Evolutionary conservation across 495 filamentous ascomycete genomes (phyloP), one percentile per base, ranked within the genome.

Genomic region (Trichoderma asperelloides): DNA sequence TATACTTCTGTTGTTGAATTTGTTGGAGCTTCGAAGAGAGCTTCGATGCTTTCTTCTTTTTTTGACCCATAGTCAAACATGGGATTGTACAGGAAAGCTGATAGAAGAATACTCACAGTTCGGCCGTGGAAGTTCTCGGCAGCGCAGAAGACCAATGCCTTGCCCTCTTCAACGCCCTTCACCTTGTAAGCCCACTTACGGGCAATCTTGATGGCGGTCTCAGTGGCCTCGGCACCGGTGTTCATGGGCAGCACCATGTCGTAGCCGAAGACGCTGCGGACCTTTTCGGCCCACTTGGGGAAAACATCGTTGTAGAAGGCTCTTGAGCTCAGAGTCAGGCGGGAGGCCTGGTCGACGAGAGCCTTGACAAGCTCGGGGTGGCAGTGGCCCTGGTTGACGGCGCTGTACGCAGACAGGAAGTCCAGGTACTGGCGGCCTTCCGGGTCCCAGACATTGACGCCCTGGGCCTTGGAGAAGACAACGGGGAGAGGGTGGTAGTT

Each of bases 171-270:
- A 47, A 98, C 95, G 12, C 88, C 87, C 84, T 98, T 98, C 71
- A 91, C 86, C 77, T 97, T 97, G 81, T 99, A 99, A 6, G 93
- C 95, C 95, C 95, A 99, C 78, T 99, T 99, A 65, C 95, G 85
- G 68, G 96, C 94, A 78, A 99, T 88, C 84, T 99, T 99, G 75
- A 99, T 88, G 28, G 87, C 93, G 1, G 96, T 98, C 85, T 99
- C 95, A 60, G 98, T 95, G n/a, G 95, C 95, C 80, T 99, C 95
- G 37, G 93, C 95, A 62, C 95, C 95, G 11, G 95, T 99, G 80
- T 98, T 98, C 95, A 99, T 98, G 62, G 95, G 95, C 78, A 99
- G 79, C 28, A 97, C 93, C 95, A 98, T 99, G 76, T 98, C 96
- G 77, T 93, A 99, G 60, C 92, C 94, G 74, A 97, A 97, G 71